Evolutionary conservation across 2,329 filamentous ascomycete genomes (phyloP), one percentile per base, ranked within the genome.

Genomic region (Pestalotiopsis sp.): DNA sequence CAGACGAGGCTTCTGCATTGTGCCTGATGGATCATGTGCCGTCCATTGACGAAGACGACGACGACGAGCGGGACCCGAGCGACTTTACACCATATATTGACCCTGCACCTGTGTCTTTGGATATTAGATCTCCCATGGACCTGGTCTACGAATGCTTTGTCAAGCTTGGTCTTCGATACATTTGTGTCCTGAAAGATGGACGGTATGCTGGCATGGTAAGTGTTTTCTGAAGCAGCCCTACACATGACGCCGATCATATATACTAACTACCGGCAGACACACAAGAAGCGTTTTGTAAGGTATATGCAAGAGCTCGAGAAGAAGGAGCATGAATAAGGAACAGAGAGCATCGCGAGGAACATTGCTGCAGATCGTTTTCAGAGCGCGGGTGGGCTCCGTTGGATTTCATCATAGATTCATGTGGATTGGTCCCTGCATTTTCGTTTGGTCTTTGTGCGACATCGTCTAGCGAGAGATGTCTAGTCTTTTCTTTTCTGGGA

Each of bases 271-370:
- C n/a, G 58, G 49, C 67, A 93, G 91, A 88, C 92, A 64, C 96
- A 99, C 81, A 98, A 98, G 84, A 99, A 99, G 84, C 91, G 90
- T 3, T 98, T 99, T 83, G 95, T 97, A 69, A 95, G 93, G 79
- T 98, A 97, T 78, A 92, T 97, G 80, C 93, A 95, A 73, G 92
- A 97, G 76, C 82, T 95, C 60, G 93, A 96, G 76, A 86, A 91
- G 73, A 77, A 66, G 55, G 27, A 66, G 36, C 64, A 66, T 41
- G 64, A 4, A 23, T 65, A 45, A n/a, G 49, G 41, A 36, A 3
- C 41, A 52, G 14, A 63, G 38, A 23, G 14, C 12, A 3, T 14
- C 7, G 31, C 11, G 9, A n/a, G 23, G 27, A 60, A 13, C 9
- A 38, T 63, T 63, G 20, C 6, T 63, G 60, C 14, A 63, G 14